Conservation (phyloP, 768 basidiomycete species). For the Polyporus arcularius region DNA sequence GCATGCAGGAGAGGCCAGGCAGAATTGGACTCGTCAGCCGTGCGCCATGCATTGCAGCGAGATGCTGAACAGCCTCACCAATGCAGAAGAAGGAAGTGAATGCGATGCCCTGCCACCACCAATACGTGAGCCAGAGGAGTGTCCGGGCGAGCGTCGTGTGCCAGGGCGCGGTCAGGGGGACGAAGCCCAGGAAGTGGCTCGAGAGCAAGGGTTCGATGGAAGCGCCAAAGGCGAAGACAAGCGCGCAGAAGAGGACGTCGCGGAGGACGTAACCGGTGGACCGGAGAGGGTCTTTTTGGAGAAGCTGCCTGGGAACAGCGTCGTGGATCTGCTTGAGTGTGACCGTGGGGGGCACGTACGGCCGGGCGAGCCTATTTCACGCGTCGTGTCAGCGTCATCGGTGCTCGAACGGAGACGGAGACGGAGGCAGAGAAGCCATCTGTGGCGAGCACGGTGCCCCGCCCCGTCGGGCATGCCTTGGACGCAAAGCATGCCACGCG, state of each 20-base stretch:
- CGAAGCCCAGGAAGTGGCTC: conserved; percentile 40
- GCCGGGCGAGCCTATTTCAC: conserved; percentile 38
- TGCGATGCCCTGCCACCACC: conserved; percentile 53
- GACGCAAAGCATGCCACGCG: neutral
- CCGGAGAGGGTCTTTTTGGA: conserved; percentile 43
- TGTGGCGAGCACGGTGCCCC: neutral
- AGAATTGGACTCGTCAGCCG: neutral
- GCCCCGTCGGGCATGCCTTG: neutral
- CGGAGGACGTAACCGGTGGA: conserved; percentile 47
- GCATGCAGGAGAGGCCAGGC: neutral
- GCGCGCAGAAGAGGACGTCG: conserved; percentile 43
- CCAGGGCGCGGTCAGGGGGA: conserved; percentile 33
- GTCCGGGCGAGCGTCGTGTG: conserved; percentile 34
- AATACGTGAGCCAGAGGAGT: conserved; percentile 48
- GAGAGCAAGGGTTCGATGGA: conserved; percentile 43
- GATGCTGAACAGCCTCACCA: conserved; percentile 31
- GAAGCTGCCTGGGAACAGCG: conserved; percentile 54
- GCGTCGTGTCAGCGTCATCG: neutral
- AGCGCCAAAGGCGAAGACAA: conserved; percentile 46
- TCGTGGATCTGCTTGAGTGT: conserved; percentile 57
- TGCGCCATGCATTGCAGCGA: neutral
- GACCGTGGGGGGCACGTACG: conserved; percentile 50
- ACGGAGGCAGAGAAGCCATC: neutral
- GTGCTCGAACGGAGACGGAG: neutral
- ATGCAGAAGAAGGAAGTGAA: conserved; percentile 55